Percentiles rank a stretch among this genome's conserved stretches.
Evolutionary conservation across 345 rosid genomes (phyloP).

Genomic region (Salix udensis): DNA sequence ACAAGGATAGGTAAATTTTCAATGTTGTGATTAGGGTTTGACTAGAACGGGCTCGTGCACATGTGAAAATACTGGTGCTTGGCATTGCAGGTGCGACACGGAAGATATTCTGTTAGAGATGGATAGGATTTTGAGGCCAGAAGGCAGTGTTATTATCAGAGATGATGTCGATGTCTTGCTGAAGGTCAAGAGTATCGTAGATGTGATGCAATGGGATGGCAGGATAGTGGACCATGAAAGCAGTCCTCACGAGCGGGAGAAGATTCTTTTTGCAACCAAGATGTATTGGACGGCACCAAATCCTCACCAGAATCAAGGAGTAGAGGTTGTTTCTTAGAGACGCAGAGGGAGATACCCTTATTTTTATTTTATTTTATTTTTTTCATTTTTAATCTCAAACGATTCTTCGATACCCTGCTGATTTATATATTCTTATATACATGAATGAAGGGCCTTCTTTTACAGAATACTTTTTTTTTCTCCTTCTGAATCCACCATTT

Average conservation of each 20-base stretch:
- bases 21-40: too few relatives aligned
- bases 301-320: slow-evolving; percentile 1
- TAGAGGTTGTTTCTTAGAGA: background rate
- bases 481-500: background rate
- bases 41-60: too few relatives aligned
- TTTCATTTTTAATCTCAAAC: background rate
- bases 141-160: slow-evolving; percentile 72
- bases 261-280: slow-evolving; percentile 74
- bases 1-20: slow-evolving; percentile 43
- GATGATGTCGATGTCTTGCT: slow-evolving; percentile 79
- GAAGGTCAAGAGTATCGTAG: slow-evolving; percentile 52
- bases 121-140: slow-evolving; percentile 84
- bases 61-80: background rate
- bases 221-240: slow-evolving; percentile 76
- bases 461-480: too few relatives aligned
- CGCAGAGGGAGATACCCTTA: too few relatives aligned
- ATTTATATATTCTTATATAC: background rate
- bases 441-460: too few relatives aligned
- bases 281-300: slow-evolving; percentile 65
- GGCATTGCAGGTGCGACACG: slow-evolving; percentile 57
- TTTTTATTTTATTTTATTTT: background rate
- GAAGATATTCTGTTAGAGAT: slow-evolving; percentile 74
- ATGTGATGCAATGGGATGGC: slow-evolving; percentile 75
- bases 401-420: background rate
- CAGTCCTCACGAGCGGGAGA: slow-evolving; percentile 68